phyloP scores from a whole-genome alignment of 2,329 filamentous ascomycete species.

The Exophiala alcalophila region DNA sequence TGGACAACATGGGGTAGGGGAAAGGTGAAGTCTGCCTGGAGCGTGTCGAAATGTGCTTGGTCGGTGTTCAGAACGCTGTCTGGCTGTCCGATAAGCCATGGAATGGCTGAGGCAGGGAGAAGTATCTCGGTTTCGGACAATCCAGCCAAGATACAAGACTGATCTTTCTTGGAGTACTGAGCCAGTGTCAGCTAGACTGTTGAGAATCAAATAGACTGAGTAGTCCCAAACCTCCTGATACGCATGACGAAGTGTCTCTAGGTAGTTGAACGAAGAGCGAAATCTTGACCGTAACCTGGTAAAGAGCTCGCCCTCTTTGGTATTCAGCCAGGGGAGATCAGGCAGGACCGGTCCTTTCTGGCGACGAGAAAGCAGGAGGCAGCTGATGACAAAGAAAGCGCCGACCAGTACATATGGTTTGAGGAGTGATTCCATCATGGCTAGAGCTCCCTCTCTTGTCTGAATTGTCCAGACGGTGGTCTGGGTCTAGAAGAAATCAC shows the following conservation, averaged over 20 bases:
- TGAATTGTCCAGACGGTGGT: too few species aligned
- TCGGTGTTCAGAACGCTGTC: slow-evolving; percentile 39
- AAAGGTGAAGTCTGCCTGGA: slow-evolving; percentile 43
- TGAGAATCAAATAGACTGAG: neutral
- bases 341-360: slow-evolving; percentile 8
- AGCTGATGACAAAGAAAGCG: slow-evolving; percentile 2
- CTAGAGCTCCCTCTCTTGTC: too few species aligned
- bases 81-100: slow-evolving; percentile 45
- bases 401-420: slow-evolving; percentile 4
- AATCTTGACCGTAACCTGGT: slow-evolving; percentile 15
- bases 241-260: slow-evolving; percentile 16
- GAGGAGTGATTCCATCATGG: slow-evolving; percentile 14
- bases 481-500: too few species aligned
- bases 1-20: slow-evolving; percentile 36
- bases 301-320: slow-evolving; percentile 15
- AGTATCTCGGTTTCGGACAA: slow-evolving; percentile 31
- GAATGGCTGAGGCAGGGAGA: slow-evolving; percentile 36
- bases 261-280: slow-evolving; percentile 16
- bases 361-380: neutral
- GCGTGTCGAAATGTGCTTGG: slow-evolving; percentile 38
- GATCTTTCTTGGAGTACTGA: slow-evolving; percentile 20
- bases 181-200: neutral
- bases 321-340: slow-evolving; percentile 23
- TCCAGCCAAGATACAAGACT: slow-evolving; percentile 17
- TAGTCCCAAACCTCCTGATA: slow-evolving; percentile 15